phyloP scores from a whole-genome alignment of 2,329 filamentous ascomycete genomes.

The Pseudogymnoascus sp. region DNA sequence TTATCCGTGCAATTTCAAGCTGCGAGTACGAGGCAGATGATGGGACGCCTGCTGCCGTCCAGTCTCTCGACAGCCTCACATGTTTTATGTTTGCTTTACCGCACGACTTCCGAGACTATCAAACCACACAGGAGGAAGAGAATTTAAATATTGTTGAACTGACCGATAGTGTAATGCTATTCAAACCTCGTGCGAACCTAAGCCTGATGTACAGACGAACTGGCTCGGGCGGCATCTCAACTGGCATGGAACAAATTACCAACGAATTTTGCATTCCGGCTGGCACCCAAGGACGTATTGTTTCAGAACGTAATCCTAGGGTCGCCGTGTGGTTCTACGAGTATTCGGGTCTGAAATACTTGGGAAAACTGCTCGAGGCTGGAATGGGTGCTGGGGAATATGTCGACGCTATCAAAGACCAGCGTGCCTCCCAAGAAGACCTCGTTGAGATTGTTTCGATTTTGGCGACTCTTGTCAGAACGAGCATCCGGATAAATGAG shows the following conservation, averaged over 20 bases:
- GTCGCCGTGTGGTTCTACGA: conserved; percentile 66
- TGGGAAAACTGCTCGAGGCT: conserved; percentile 68
- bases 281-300: conserved; percentile 61
- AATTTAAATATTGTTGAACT: conserved; percentile 73
- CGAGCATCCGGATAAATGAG: conserved; percentile 15
- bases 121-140: conserved; percentile 74
- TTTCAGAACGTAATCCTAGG: conserved; percentile 68
- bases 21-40: conserved; percentile 32
- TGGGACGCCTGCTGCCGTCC: conserved; percentile 41
- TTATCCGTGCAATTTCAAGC: conserved; percentile 58
- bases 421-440: conserved; percentile 46
- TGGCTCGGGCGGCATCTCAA: conserved; percentile 11
- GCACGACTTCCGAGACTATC: conserved; percentile 62
- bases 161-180: conserved; percentile 53
- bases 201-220: conserved; percentile 12
- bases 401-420: conserved; percentile 36
- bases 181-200: conserved; percentile 37
- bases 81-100: conserved; percentile 74
- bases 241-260: conserved; percentile 25
- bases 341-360: conserved; percentile 71
- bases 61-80: conserved; percentile 59
- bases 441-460: conserved; percentile 67
- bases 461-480: conserved; percentile 60
- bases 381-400: conserved; percentile 48
- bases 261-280: conserved; percentile 53